These are phyloP conservation scores for Alternaria solani DNA, from an alignment of 2,329 filamentous ascomycete species.

Conservation along the genomic window DNA sequence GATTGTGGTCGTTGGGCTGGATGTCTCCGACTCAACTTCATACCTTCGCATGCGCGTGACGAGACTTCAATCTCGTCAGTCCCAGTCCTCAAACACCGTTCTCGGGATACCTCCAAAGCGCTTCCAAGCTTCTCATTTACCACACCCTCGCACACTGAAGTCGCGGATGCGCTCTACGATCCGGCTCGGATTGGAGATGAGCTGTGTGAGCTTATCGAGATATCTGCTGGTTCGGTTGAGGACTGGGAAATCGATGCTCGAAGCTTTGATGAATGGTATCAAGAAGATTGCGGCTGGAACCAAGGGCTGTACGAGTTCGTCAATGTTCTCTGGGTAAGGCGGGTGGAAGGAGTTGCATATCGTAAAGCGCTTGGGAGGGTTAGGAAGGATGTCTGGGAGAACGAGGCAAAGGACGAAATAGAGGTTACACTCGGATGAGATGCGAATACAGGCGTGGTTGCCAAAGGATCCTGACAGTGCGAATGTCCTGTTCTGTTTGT, in stretches of 20 bases:
- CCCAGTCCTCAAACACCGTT: neutral
- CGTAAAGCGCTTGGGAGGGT: slow-evolving; percentile 31
- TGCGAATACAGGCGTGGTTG: neutral
- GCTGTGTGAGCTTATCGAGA: slow-evolving; percentile 21
- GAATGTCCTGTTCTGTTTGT: neutral
- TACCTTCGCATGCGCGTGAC: neutral
- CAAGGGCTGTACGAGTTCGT: slow-evolving; percentile 24
- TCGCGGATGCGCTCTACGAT: neutral
- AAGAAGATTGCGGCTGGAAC: slow-evolving; percentile 1
- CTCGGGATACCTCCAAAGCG: neutral
- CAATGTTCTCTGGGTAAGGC: slow-evolving; percentile 35
- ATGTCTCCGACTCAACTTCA: slow-evolving; percentile 18
- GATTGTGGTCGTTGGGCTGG: slow-evolving; percentile 20
- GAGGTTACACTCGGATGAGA: neutral
- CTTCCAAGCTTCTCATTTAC: neutral
- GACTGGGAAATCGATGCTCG: slow-evolving; percentile 20
- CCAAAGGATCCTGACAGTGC: neutral
- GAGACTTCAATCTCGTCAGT: neutral
- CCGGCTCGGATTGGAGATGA: neutral
- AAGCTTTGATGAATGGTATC: slow-evolving; percentile 24
- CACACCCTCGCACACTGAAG: neutral
- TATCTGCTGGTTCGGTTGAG: slow-evolving; percentile 22
- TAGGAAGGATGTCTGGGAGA: slow-evolving; percentile 20
- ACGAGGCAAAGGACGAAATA: neutral
- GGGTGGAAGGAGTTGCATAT: slow-evolving; percentile 27